These are phyloP conservation scores for Triglochin maritima DNA, from an alignment of 106 monocot genomes.

Conservation along the genomic window DNA sequence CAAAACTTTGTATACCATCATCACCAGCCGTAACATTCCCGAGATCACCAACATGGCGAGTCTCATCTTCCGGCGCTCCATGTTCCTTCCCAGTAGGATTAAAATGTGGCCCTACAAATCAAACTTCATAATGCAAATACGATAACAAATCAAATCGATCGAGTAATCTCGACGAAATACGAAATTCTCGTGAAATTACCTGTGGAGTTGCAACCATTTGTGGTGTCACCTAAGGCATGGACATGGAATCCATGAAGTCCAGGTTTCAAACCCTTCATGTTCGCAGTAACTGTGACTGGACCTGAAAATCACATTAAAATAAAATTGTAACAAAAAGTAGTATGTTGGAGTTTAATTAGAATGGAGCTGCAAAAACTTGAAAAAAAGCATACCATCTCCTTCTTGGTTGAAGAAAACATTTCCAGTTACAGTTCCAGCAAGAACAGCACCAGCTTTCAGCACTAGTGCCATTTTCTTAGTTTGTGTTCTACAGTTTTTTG, in stretches of 20 bases:
- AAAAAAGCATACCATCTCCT: slow-evolving; percentile 38
- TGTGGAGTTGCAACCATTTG: slow-evolving; percentile 85
- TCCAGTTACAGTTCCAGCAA: slow-evolving; percentile 35
- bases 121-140: background rate
- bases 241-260: slow-evolving; percentile 55
- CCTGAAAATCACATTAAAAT: slow-evolving; percentile 15
- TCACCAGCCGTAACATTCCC: slow-evolving; percentile 56
- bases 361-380: background rate
- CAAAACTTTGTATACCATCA: slow-evolving; percentile 40
- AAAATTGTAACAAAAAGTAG: background rate
- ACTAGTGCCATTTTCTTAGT: slow-evolving; percentile 7
- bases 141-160: background rate
- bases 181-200: slow-evolving; percentile 17
- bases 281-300: slow-evolving; percentile 40
- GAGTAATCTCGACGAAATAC: background rate
- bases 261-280: slow-evolving; percentile 39
- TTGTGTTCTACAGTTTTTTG: too few relatives aligned
- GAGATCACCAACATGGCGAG: slow-evolving; percentile 85
- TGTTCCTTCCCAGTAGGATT: slow-evolving; percentile 74
- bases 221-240: slow-evolving; percentile 77
- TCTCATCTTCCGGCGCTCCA: slow-evolving; percentile 66
- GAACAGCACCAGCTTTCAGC: slow-evolving; percentile 68
- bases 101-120: slow-evolving; percentile 61
- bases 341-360: background rate
- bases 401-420: slow-evolving; percentile 49